Evolutionary conservation across 2,329 filamentous ascomycete genomes (phyloP).

Genomic region (Arthrobotrys conoides): DNA sequence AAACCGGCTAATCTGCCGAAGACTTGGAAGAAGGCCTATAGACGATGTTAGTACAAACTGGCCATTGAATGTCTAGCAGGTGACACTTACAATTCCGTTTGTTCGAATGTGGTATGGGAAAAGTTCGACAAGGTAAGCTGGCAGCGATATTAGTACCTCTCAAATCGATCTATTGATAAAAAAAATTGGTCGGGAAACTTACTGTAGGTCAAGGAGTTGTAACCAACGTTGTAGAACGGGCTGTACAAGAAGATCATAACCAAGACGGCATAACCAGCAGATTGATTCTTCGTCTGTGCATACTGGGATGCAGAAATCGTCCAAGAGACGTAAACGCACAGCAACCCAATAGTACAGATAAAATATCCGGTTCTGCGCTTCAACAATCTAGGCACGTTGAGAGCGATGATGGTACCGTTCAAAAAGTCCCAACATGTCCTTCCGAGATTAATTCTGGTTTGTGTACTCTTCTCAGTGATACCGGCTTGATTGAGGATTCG

Average conservation of each 20-base stretch:
- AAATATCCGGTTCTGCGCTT: constrained; percentile 57
- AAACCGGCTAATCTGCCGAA: constrained; percentile 69
- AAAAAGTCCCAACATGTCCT: constrained; percentile 69
- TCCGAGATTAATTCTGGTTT: constrained; percentile 69
- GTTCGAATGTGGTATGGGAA: constrained; percentile 74
- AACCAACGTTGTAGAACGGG: constrained; percentile 76
- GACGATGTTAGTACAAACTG: neutral
- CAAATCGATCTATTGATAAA: neutral
- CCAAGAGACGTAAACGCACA: constrained; percentile 67
- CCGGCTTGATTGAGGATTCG: constrained; percentile 70
- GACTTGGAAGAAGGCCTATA: constrained; percentile 65
- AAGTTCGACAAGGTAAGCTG: constrained; percentile 73
- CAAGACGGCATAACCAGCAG: constrained; percentile 67
- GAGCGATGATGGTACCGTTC: constrained; percentile 68
- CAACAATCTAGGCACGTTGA: constrained; percentile 38
- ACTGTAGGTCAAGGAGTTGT: constrained; percentile 77
- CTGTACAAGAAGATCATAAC: constrained; percentile 69
- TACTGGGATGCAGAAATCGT: constrained; percentile 68
- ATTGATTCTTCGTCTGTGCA: constrained; percentile 65
- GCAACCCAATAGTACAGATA: constrained; percentile 66
- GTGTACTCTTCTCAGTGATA: constrained; percentile 67
- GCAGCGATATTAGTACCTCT: constrained; percentile 8
- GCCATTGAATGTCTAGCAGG: neutral
- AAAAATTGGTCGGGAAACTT: constrained; percentile 63
- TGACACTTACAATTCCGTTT: constrained; percentile 70